Evolutionary conservation across 2,329 filamentous ascomycete species (phyloP).

Genomic region (Nigrospora osmanthi): DNA sequence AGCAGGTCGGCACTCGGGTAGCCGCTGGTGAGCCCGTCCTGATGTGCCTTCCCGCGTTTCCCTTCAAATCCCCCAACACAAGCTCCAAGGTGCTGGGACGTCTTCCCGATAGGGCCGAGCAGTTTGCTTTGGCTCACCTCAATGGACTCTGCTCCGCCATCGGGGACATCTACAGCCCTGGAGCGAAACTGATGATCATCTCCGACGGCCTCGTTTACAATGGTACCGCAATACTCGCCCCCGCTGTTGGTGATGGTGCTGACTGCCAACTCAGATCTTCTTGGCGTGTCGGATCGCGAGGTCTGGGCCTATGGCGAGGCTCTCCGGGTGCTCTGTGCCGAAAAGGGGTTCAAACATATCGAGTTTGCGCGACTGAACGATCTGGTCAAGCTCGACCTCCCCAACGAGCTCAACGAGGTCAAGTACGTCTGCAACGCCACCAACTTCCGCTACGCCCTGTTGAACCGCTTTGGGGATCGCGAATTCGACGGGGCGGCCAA

Average conservation of each 20-base stretch:
- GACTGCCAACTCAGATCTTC: conserved; percentile 29
- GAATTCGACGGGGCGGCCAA: conserved; percentile 34
- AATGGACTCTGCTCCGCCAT: conserved; percentile 41
- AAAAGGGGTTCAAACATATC: conserved; percentile 34
- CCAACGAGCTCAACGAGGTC: conserved; percentile 37
- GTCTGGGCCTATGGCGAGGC: conserved; percentile 44
- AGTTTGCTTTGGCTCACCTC: conserved; percentile 41
- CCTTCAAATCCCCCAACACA: conserved; percentile 54
- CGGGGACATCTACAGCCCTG: conserved; percentile 35
- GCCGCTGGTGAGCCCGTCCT: conserved; percentile 23
- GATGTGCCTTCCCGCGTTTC: conserved; percentile 49
- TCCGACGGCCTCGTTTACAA: conserved; percentile 51
- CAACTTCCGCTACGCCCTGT: conserved; percentile 37
- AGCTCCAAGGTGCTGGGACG: conserved; percentile 45
- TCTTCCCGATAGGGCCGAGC: conserved; percentile 48
- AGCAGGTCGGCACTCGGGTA: conserved; percentile 31
- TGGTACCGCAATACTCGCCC: conserved; percentile 22
- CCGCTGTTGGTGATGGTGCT: neutral
- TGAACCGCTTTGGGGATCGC: conserved; percentile 34
- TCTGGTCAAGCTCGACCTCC: conserved; percentile 32
- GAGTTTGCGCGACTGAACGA: conserved; percentile 41
- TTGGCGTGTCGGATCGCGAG: conserved; percentile 40
- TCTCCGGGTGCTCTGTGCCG: conserved; percentile 29
- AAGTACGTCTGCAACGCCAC: conserved; percentile 42
- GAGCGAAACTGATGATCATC: conserved; percentile 41